Conservation (phyloP, 1,284 basidiomycete genomes). For the Marasmius tenuissimus region DNA sequence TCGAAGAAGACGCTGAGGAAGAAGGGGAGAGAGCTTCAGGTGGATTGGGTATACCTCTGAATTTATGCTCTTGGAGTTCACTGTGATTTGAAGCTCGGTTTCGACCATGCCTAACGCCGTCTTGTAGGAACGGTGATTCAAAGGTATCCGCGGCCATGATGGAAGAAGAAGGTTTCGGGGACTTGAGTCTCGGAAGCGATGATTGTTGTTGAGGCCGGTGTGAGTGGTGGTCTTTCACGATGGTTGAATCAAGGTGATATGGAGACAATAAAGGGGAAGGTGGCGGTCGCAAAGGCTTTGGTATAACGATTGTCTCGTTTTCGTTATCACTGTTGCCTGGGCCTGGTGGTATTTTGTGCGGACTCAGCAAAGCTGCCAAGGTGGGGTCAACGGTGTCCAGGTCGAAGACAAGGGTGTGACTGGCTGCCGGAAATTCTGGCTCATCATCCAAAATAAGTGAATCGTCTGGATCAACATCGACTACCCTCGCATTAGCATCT, state of each 20-base stretch:
- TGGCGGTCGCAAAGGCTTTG: background rate
- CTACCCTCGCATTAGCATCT: slow-evolving; percentile 3
- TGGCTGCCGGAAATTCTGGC: background rate
- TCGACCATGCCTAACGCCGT: background rate
- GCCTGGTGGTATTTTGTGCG: slow-evolving; percentile 6
- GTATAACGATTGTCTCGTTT: background rate
- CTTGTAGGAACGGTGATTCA: background rate
- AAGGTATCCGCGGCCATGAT: background rate
- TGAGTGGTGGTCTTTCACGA: background rate
- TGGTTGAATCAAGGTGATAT: background rate
- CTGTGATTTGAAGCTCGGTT: background rate
- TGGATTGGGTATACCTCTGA: background rate
- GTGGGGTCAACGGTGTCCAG: slow-evolving; percentile 7
- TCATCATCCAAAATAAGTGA: background rate
- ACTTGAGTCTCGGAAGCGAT: background rate
- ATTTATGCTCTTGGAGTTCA: background rate
- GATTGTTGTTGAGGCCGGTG: background rate
- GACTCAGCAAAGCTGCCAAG: slow-evolving; percentile 10
- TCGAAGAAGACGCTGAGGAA: background rate
- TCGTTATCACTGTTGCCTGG: background rate
- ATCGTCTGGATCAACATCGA: slow-evolving; percentile 3
- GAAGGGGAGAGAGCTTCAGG: background rate
- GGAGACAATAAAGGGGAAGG: background rate
- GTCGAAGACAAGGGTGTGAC: background rate
- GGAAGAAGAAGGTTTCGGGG: background rate